Conservation (phyloP, 1,284 basidiomycete species). For the Sutorius eximius region DNA sequence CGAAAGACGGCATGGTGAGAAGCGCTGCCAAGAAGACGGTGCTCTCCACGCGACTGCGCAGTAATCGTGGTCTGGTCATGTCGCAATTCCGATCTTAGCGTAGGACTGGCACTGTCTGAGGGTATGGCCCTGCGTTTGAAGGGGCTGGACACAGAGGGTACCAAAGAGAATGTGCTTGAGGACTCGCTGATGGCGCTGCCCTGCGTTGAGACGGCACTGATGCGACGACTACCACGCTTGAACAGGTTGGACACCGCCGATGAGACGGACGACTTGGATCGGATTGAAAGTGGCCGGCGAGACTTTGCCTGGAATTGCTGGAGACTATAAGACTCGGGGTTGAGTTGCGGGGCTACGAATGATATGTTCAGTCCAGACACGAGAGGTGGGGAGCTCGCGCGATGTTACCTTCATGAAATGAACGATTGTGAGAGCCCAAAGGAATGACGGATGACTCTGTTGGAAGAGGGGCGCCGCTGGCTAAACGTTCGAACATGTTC, state of each 20-base stretch:
- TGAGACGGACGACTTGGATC: slow-evolving; percentile 58
- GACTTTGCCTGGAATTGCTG: slow-evolving; percentile 54
- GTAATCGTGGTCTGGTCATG: slow-evolving; percentile 2
- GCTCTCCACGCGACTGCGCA: slow-evolving; percentile 19
- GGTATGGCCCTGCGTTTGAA: slow-evolving; percentile 38
- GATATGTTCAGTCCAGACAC: slow-evolving; percentile 5
- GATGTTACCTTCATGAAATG: slow-evolving; percentile 17
- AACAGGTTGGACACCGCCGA: slow-evolving; percentile 62
- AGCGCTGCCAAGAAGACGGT: slow-evolving; percentile 19
- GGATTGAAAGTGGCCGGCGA: slow-evolving; percentile 55
- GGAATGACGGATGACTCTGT: slow-evolving; percentile 62
- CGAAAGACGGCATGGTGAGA: slow-evolving; percentile 29
- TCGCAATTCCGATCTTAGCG: slow-evolving; percentile 13
- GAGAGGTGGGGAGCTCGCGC: not conserved
- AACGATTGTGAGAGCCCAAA: slow-evolving; percentile 29
- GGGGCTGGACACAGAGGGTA: slow-evolving; percentile 45
- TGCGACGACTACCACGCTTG: slow-evolving; percentile 51
- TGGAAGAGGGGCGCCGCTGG: slow-evolving; percentile 55
- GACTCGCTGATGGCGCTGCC: slow-evolving; percentile 35
- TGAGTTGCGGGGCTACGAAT: slow-evolving; percentile 25
- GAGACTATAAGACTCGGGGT: slow-evolving; percentile 40
- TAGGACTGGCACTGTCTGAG: slow-evolving; percentile 13
- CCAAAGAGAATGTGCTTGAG: slow-evolving; percentile 53
- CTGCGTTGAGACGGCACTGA: slow-evolving; percentile 39
- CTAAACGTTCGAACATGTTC: slow-evolving; percentile 72